A percentile compares a stretch with the other conserved stretches of the same genome.
Conservation (phyloP, 2,329 filamentous ascomycete species). For the Hypoxylon rubiginosum region DNA sequence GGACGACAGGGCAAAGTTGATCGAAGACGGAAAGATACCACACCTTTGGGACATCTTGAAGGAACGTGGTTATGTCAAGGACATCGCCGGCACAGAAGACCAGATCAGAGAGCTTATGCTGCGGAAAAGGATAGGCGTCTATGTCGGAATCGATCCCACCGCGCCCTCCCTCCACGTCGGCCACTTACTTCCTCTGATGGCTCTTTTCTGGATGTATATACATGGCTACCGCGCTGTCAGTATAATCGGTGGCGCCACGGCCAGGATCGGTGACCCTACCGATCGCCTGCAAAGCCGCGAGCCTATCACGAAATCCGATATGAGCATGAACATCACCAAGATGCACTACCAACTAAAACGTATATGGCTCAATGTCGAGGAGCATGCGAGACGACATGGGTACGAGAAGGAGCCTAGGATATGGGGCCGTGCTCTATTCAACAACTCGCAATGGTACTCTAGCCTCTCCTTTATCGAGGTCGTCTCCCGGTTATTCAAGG, state of each 20-base stretch:
- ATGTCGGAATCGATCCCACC: slow-evolving; percentile 87
- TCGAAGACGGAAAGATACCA: slow-evolving; percentile 63
- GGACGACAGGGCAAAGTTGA: slow-evolving; percentile 61
- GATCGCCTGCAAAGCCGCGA: slow-evolving; percentile 74
- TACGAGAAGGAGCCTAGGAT: slow-evolving; percentile 70
- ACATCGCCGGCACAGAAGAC: slow-evolving; percentile 68
- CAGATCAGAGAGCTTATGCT: slow-evolving; percentile 74
- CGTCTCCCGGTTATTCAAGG: slow-evolving; percentile 77
- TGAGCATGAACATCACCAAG: slow-evolving; percentile 74
- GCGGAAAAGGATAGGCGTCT: slow-evolving; percentile 76
- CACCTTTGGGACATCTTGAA: slow-evolving; percentile 75
- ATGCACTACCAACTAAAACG: slow-evolving; percentile 78
- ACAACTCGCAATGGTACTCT: slow-evolving; percentile 89
- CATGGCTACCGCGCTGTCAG: slow-evolving; percentile 77
- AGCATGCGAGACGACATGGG: slow-evolving; percentile 74
- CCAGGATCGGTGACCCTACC: slow-evolving; percentile 83
- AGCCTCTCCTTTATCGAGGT: slow-evolving; percentile 80
- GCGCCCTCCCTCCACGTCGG: slow-evolving; percentile 84
- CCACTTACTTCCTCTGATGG: slow-evolving; percentile 85
- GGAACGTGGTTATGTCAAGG: slow-evolving; percentile 80
- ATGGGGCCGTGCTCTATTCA: slow-evolving; percentile 76
- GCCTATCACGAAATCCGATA: slow-evolving; percentile 63
- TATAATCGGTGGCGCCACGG: slow-evolving; percentile 80
- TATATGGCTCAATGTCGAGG: slow-evolving; percentile 81
- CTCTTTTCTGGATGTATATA: slow-evolving; percentile 86